Evolutionary conservation across 129 eudicot genomes (phyloP), one percentile per base, ranked within the genome.

Genomic region (Lactuca sativa): DNA sequence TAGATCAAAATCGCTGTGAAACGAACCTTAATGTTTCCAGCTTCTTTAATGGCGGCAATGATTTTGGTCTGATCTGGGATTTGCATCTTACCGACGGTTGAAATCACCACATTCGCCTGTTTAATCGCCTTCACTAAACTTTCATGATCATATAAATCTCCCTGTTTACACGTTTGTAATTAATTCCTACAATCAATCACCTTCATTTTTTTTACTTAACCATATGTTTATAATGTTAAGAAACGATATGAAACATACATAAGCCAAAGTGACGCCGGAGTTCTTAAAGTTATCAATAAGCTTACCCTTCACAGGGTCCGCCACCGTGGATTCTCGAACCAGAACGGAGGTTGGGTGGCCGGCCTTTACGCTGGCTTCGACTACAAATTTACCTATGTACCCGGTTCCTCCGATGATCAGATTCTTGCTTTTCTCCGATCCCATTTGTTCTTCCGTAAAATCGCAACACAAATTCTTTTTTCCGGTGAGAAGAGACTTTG

Each of bases 401-500:
- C 96, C 96, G 0, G 96, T 89, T 48, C 85, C 96, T 73, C 96
- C 96, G 10, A 89, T 85, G 36, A 89, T 41, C 67, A 90, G 66
- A 70, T 85, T 83, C 70, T 77, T 87, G 85, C 89, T 90, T 11
- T 75, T 86, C 59, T 78, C 78, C n/a, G 58, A n/a, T 18, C 75
- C 84, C 95, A 84, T 86, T 69, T 64, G 18, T 51, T 3, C 6
- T 18, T 52, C 43, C 7, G 33, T 51, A 51, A 51, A 16, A 14
- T 6, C 1, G 17, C 4, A 51, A 15, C 70, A 7, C 51, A 62
- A 38, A 3, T 13, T 41, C 0, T 57, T 56, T 56, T 55, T 10
- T 55, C 53, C 10, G 64, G 37, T 32, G n/a, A 31, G 43, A 58
- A 59, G n/a, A 43, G 48, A 17, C 21, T 25, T 63, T 25, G 30